These are phyloP conservation scores for Talaromyces proteolyticus DNA, from an alignment of 495 filamentous ascomycete genomes.

Conservation along the genomic window DNA sequence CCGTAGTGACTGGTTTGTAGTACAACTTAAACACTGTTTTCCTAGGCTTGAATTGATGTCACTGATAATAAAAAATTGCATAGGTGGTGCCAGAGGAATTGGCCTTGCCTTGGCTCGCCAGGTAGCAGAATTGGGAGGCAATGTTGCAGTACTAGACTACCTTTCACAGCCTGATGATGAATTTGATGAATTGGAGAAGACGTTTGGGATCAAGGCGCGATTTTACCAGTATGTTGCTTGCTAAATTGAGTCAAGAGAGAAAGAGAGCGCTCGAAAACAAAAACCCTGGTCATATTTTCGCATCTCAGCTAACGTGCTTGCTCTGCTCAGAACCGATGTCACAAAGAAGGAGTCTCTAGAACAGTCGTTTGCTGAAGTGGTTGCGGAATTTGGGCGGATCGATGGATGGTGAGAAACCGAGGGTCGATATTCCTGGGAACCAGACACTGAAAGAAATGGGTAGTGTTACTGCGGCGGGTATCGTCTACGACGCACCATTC, in stretches of 20 bases:
- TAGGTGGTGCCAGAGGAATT: not conserved
- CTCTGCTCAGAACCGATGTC: not conserved
- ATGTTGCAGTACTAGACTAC: not conserved
- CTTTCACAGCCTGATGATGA: not conserved
- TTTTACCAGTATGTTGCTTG: not conserved
- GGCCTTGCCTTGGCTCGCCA: not conserved
- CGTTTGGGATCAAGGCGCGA: not conserved
- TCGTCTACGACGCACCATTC: slow-evolving; percentile 8
- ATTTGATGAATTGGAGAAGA: not conserved
- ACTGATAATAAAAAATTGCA: too few relatives aligned
- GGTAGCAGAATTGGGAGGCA: not conserved
- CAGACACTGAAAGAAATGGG: not conserved
- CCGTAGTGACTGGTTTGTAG: too few relatives aligned
- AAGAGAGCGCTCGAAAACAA: too few relatives aligned
- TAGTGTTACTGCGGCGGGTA: not conserved
- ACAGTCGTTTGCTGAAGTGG: not conserved
- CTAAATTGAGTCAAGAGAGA: not conserved
- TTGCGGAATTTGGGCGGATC: not conserved
- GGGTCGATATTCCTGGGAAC: not conserved
- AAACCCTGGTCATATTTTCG: too few relatives aligned
- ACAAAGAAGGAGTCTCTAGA: not conserved
- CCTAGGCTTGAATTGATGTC: too few relatives aligned
- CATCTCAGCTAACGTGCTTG: too few relatives aligned
- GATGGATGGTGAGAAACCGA: not conserved
- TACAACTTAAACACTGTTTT: too few relatives aligned